These are phyloP conservation scores for Venturia nashicola DNA, from an alignment of 2,329 filamentous ascomycete species.

Conservation along the genomic window DNA sequence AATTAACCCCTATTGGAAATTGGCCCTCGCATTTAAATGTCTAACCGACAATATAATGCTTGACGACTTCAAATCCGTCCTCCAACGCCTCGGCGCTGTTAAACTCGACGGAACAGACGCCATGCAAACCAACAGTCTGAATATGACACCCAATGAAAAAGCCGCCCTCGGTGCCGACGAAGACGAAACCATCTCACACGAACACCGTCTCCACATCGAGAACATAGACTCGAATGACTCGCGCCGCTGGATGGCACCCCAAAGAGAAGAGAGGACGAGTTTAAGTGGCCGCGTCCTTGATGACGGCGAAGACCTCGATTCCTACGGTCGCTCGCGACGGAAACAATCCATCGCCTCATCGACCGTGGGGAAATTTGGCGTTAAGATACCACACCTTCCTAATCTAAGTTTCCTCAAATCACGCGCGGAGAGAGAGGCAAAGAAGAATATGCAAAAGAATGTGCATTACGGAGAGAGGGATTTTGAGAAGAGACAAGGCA, in stretches of 20 bases:
- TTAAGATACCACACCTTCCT: not conserved
- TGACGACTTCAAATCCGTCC: slow-evolving; percentile 54
- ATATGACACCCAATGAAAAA: slow-evolving; percentile 5
- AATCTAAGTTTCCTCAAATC: not conserved
- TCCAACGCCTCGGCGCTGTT: slow-evolving; percentile 31
- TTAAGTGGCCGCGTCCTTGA: not conserved
- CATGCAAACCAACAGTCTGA: slow-evolving; percentile 6
- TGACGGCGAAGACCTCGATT: slow-evolving; percentile 4
- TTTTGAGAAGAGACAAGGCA: no score
- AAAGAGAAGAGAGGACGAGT: not conserved
- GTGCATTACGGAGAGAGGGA: not conserved
- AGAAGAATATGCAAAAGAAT: slow-evolving; percentile 1
- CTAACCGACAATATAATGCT: slow-evolving; percentile 54
- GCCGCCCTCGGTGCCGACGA: not conserved
- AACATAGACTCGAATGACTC: not conserved
- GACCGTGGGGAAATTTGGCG: not conserved
- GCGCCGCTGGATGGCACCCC: not conserved
- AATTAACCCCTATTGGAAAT: slow-evolving; percentile 55
- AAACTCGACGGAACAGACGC: slow-evolving; percentile 5
- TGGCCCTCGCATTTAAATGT: slow-evolving; percentile 54
- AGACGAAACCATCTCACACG: not conserved
- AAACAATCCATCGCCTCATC: not conserved
- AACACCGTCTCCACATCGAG: not conserved
- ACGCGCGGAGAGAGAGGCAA: slow-evolving; percentile 3
- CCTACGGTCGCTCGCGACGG: not conserved